phyloP scores from a whole-genome alignment of 2,329 filamentous ascomycete genomes.

The Colletotrichum gigasporum region DNA sequence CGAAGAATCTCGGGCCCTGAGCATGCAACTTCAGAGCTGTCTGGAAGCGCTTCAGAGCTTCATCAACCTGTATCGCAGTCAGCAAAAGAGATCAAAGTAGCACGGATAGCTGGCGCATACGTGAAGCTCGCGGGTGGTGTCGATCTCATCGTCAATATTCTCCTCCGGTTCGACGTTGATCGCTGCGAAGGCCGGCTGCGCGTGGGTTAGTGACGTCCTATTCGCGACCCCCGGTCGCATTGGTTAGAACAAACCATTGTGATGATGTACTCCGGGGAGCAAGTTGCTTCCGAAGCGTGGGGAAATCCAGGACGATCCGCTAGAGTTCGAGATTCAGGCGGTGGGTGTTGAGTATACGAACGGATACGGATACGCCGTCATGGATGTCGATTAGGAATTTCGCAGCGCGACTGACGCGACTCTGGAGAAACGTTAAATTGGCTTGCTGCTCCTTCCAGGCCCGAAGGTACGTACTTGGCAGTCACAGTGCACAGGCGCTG shows the following conservation, averaged over 20 bases:
- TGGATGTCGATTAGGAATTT: no score
- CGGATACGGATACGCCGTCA: no score
- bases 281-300: neutral
- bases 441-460: no score
- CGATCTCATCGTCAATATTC: slow-evolving; percentile 87
- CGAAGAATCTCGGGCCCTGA: slow-evolving; percentile 80
- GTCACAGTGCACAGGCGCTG: no score
- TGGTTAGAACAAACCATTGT: slow-evolving; percentile 14
- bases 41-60: slow-evolving; percentile 95
- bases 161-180: slow-evolving; percentile 96
- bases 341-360: no score
- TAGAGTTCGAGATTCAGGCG: neutral
- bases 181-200: slow-evolving; percentile 77
- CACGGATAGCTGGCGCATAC: slow-evolving; percentile 45
- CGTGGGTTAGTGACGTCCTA: slow-evolving; percentile 1
- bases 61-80: slow-evolving; percentile 74
- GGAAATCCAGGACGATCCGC: no score
- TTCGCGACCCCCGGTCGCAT: neutral
- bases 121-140: slow-evolving; percentile 94
- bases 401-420: no score
- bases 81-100: neutral
- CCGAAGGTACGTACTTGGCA: no score
- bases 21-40: slow-evolving; percentile 90
- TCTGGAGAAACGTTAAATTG: no score
- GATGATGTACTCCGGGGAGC: neutral